These are phyloP conservation scores for Solanum bulbocastanum DNA, from an alignment of 257 asterid genomes.

Conservation along the genomic window DNA sequence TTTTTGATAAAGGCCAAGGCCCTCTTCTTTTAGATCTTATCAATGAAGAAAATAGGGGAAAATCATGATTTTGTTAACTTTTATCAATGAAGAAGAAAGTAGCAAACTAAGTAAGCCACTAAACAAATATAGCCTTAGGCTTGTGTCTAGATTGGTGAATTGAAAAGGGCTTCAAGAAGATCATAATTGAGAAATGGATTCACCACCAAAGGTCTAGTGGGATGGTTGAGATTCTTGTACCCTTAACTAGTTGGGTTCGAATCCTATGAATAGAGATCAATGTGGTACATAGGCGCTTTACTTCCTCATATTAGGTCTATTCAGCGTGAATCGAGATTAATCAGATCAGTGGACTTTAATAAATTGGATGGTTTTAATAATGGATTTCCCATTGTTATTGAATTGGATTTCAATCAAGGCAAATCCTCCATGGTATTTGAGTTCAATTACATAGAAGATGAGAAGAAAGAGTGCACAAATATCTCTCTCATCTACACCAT, in stretches of 20 bases:
- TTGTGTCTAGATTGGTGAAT: background rate
- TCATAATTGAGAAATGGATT: background rate
- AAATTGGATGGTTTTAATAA: background rate
- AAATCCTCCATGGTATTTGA: background rate
- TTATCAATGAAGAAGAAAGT: background rate
- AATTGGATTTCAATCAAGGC: background rate
- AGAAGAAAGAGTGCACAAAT: background rate
- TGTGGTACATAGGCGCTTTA: background rate
- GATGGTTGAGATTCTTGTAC: background rate
- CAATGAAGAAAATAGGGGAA: background rate
- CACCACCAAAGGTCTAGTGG: background rate
- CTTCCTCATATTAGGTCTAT: background rate
- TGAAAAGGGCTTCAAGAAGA: background rate
- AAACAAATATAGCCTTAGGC: background rate
- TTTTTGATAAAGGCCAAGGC: background rate
- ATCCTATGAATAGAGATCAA: background rate
- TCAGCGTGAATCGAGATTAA: background rate
- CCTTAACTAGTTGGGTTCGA: background rate
- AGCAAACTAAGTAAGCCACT: background rate
- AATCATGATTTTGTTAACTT: background rate
- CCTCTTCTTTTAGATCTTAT: background rate
- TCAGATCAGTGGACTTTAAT: background rate
- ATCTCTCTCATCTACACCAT: background rate
- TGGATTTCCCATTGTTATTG: background rate
- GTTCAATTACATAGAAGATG: background rate